Evolutionary conservation across 805 yeast species (phyloP).

Genomic region (Lachancea quebecensis): DNA sequence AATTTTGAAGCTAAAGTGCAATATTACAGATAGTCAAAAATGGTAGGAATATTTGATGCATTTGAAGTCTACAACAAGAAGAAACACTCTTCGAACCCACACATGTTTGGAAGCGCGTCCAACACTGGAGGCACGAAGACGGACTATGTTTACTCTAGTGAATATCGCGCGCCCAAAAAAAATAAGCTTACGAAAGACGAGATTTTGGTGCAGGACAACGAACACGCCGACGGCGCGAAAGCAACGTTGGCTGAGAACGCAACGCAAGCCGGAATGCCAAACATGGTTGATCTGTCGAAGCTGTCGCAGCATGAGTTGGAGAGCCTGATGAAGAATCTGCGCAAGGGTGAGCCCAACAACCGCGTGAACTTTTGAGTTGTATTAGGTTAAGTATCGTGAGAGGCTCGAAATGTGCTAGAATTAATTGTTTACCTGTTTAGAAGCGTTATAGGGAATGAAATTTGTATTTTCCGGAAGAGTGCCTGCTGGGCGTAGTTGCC

Average conservation of each 20-base stretch:
- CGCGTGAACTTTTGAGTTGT: slow-evolving; percentile 13
- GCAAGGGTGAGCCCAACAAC: slow-evolving; percentile 18
- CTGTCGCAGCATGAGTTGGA: slow-evolving; percentile 15
- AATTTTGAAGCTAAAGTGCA: too few species aligned
- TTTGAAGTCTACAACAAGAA: slow-evolving; percentile 29
- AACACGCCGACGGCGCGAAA: slow-evolving; percentile 4
- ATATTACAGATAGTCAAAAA: not conserved
- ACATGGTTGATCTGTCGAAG: slow-evolving; percentile 13
- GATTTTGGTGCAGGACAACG: not conserved
- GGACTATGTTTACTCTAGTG: slow-evolving; percentile 12
- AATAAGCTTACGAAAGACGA: slow-evolving; percentile 2
- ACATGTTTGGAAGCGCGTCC: slow-evolving; percentile 6
- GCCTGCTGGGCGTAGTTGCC: too few species aligned
- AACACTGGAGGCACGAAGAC: slow-evolving; percentile 11
- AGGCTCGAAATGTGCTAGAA: slow-evolving; percentile 25
- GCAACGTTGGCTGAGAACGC: not conserved
- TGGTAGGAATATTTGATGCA: slow-evolving; percentile 26
- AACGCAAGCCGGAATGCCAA: slow-evolving; percentile 4
- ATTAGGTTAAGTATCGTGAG: slow-evolving; percentile 42
- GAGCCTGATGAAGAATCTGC: slow-evolving; percentile 9
- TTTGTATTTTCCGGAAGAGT: too few species aligned
- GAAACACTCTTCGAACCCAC: slow-evolving; percentile 22
- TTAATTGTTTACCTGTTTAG: not conserved
- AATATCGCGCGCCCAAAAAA: slow-evolving; percentile 5
- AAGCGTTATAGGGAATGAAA: too few species aligned